A percentile compares a stretch with the other conserved stretches of the same genome.
Conservation (phyloP, 768 basidiomycete genomes). For the Mrakia blollopis region DNA sequence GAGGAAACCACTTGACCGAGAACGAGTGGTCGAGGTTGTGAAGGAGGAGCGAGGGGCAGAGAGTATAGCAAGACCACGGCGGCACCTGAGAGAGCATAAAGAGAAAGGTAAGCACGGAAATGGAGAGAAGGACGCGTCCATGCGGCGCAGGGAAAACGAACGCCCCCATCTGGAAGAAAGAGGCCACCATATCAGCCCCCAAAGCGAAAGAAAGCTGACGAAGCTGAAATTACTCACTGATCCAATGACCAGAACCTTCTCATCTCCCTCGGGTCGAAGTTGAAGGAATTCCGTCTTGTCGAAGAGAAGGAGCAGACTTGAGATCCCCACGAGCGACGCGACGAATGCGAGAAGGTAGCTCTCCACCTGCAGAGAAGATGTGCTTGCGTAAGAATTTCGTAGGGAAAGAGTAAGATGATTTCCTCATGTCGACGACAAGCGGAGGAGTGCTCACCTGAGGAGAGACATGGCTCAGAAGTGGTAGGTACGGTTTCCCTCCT, state of each 20-base stretch:
- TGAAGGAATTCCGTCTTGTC: not conserved
- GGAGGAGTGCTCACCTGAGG: not conserved
- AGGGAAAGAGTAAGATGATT: not conserved
- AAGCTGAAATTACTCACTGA: not conserved
- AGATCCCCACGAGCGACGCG: constrained; percentile 1
- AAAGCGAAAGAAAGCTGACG: not conserved
- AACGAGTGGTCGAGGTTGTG: not conserved
- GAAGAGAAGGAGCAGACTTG: constrained; percentile 2
- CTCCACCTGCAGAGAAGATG: not conserved
- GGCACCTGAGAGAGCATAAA: not conserved
- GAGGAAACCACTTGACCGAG: constrained; percentile 1
- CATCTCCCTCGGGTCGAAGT: not conserved
- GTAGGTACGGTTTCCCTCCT: not conserved
- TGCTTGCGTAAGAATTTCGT: not conserved
- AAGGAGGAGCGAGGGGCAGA: not conserved
- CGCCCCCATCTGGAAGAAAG: not conserved
- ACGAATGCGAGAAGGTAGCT: not conserved
- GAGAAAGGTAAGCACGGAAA: too few relatives aligned
- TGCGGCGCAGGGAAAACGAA: not conserved
- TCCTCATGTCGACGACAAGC: not conserved
- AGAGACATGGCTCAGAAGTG: not conserved
- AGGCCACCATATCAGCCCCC: not conserved
- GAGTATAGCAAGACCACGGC: not conserved
- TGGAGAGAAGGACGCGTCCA: not conserved
- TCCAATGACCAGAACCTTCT: constrained; percentile 1